Base-by-base conservation (phyloP, 2,329 filamentous ascomycete genomes). In the Cercospora citrullina region DNA sequence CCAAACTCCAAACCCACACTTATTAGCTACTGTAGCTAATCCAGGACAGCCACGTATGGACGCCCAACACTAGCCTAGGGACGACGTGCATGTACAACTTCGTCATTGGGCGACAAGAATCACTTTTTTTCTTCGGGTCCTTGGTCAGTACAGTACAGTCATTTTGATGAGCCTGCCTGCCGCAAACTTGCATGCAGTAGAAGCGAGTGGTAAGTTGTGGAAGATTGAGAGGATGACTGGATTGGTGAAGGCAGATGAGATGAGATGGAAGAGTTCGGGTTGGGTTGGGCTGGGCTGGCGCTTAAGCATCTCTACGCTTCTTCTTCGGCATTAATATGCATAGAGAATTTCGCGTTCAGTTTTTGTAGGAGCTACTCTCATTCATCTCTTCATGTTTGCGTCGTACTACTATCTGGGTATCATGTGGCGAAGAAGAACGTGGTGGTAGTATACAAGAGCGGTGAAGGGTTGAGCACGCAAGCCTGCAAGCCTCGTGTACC, bases 41-140 rank as follows among this genome's bases (percentile, higher is more conserved):
- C 58, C 61, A 48, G 26, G 51, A 30, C 30, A 30, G 64, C 64
- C 57, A 66, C 64, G 64, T 66, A 66, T 66, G 57, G 59, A 23
- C 28, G 64, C 64, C 64, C 64, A 61, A 66, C 64, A 57, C 64
- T 66, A 65, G 21, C 7, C 53, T 6, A 58, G 16, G 36, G 36
- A 42, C 16, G 36, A 58, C 61, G 45, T 26, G 63, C 26, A 59
- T 59, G 62, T 31, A 42, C 58, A n/a, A 57, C 28, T 51, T 60
- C 55, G 55, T 60, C 55, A 65, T 65, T 65, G 62, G 62, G 53
- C 53, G 5, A 21, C 16, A 31, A 57, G 21, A 9, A 31, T 57
- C 26, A 18, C 23, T 53, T 30, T 31, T 16, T 30, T 30, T 31
- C 8, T 30, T 16, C 53, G 45, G 45, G 45, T 23, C 10, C 18